Evolutionary conservation across 306 rosid genomes (phyloP).

Genomic region (Casuarina glauca): DNA sequence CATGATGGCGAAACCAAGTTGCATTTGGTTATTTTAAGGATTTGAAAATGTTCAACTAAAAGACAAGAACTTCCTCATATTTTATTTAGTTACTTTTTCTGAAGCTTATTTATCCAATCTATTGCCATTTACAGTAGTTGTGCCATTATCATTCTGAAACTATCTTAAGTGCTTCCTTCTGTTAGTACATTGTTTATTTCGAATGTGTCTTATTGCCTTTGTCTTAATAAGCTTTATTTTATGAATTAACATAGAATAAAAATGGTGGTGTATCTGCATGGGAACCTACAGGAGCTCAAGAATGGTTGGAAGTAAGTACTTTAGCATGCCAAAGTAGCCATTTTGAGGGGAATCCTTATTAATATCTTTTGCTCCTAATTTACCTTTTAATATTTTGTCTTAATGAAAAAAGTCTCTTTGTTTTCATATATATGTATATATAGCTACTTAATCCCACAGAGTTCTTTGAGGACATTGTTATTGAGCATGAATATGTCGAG

Average conservation of each 20-base stretch:
- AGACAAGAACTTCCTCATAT: too few species aligned
- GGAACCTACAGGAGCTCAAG: conserved; percentile 57
- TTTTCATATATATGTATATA: background rate
- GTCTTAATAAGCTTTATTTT: background rate
- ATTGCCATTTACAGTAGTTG: too few species aligned
- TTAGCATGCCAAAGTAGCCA: background rate
- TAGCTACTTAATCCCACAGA: conserved; percentile 44
- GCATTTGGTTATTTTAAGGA: too few species aligned
- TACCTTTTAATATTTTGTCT: background rate
- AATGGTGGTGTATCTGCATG: conserved; percentile 77
- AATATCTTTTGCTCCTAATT: conserved; percentile 29
- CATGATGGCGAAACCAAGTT: background rate
- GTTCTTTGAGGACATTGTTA: conserved; percentile 38
- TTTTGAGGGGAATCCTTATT: background rate
- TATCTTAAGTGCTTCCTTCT: too few species aligned
- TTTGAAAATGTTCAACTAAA: too few species aligned
- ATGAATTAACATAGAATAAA: conserved; percentile 43
- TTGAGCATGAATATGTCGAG: conserved; percentile 52
- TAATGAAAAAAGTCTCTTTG: background rate
- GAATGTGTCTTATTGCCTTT: background rate
- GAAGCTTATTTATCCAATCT: too few species aligned
- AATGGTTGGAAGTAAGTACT: conserved; percentile 61
- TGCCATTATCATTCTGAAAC: too few species aligned
- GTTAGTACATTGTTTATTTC: background rate
- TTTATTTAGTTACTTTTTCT: too few species aligned